Base-by-base conservation (phyloP, 2,329 filamentous ascomycete genomes). In the Colletotrichum viniferum region DNA sequence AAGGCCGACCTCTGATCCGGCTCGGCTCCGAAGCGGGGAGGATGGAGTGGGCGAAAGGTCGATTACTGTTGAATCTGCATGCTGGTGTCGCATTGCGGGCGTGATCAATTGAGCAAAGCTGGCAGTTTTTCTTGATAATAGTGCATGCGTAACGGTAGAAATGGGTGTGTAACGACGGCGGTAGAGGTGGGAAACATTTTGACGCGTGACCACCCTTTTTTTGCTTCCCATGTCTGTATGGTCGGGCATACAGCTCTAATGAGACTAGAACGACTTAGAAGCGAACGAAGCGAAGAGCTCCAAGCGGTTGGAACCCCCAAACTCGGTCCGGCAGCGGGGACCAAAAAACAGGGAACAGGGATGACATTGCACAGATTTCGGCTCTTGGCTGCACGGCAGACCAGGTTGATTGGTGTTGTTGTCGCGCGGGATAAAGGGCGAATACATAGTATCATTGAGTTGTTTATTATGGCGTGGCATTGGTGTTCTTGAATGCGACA, bases 381-480 rank as follows among this genome's bases (percentile, higher is more conserved):
- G 73, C 69, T 73, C 28, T 64, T 69, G 69, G 69, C 73, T 76
- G 69, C 64, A 68, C 21, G 63, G 43, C 32, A 63, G 32, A 55
- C 38, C 55, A 58, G 24, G 38, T 26, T 72, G 52, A 43, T 55
- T 56, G 55, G 36, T 18, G 16, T 38, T 38, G 8, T 52, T 7
- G 10, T 52, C 43, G 71, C 71, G 66, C 56, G 38, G 65, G 56
- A 69, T 62, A 36, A 62, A 36, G 26, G 13, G 56, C 16, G 21
- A 58, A 10, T 12, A 58, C 24, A 30, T 18, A 9, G 55, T 16
- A 30, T 58, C 5, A 58, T 26, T 9, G 24, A 30, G 10, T 0
- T 58, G 55, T 26, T 5, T 16, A 30, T 16, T 4, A 58, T 21
- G 43, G 43, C 38, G 18, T 52, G 10, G 43, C 12, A 52, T 52